Base-by-base conservation (phyloP, 192 early-diverging fungal species). In the Backusella parvicylindrica region DNA sequence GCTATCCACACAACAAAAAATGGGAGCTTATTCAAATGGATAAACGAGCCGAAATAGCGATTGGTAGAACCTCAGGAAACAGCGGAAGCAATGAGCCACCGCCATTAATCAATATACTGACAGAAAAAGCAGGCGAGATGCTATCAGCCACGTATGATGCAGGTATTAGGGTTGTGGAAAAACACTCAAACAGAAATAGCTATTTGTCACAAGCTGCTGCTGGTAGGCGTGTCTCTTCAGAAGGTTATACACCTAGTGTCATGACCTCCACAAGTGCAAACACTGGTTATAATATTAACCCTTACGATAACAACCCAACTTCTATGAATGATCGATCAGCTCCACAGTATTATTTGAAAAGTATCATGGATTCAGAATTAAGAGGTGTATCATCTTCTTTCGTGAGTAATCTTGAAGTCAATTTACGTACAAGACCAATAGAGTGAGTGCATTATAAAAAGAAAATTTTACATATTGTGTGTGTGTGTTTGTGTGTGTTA, bases 291-390 rank as follows among this genome's bases (percentile, higher is more conserved):
- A 53, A 30, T 50, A 9, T 37, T 13, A 31, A 28, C n/a, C 16
- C 26, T 49, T 53, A 32, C 6, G 30, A 49, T 53, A 53, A 53
- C 1, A n/a, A 23, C 33, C 30, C 70, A 71, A 67, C 53, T 26
- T 60, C 53, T 5, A 37, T 32, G 65, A 67, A 67, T 9, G 35
- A 37, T 32, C 65, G 53, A 37, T 67, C 65, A 11, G 86, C 88
- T 0, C 86, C 88, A 31, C 84, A 87, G 75, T 86, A 81, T 43
- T 89, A 83, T 78, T 81, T 89, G 37, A 82, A 84, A 71, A 80
- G 81, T 49, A 81, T 87, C 49, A 83, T 84, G 71, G 86, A 87
- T 47, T 64, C 85, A 16, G 82, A 88, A 64, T 60, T 88, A 37
- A 75, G 86, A 64, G 84, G 76, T 30, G 83, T 87, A 64, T 86